Evolutionary conservation across 768 basidiomycete species (phyloP).

Genomic region (Amanita inopinata): DNA sequence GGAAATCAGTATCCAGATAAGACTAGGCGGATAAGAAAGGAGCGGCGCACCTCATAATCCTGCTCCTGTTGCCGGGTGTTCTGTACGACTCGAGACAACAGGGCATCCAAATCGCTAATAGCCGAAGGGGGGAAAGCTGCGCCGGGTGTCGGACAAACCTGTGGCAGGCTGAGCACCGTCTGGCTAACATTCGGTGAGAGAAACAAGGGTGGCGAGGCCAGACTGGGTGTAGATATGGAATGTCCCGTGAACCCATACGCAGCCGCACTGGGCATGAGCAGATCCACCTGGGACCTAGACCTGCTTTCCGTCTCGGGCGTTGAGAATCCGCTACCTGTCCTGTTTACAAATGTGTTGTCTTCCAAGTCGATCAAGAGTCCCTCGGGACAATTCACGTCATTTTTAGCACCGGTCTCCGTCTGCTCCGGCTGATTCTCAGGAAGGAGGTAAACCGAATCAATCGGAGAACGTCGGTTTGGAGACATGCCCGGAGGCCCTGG

Average conservation of each 20-base stretch:
- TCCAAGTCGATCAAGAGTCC: conserved; percentile 8
- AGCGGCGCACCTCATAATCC: conserved; percentile 1
- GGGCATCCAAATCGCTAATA: too few species aligned
- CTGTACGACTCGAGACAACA: too few species aligned
- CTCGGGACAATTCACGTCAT: conserved; percentile 3
- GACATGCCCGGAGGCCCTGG: neutral
- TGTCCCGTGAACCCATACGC: neutral
- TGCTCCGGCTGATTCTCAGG: neutral
- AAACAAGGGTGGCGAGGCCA: conserved; percentile 3
- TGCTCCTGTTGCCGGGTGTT: too few species aligned
- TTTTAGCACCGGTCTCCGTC: neutral
- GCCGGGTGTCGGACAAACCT: neutral
- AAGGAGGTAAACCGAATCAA: neutral
- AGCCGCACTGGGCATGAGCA: neutral
- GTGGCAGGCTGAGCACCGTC: neutral
- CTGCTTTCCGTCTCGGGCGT: neutral
- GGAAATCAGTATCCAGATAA: neutral
- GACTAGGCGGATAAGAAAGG: too few species aligned
- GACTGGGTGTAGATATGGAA: conserved; percentile 4
- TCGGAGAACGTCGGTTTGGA: neutral
- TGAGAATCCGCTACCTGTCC: neutral
- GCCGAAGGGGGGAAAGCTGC: too few species aligned
- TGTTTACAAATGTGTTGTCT: conserved; percentile 6
- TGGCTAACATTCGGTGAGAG: neutral
- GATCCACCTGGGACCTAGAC: conserved; percentile 3